These are phyloP conservation scores for Aspergillus proliferans DNA, from an alignment of 2,329 filamentous ascomycete species.

Conservation along the genomic window DNA sequence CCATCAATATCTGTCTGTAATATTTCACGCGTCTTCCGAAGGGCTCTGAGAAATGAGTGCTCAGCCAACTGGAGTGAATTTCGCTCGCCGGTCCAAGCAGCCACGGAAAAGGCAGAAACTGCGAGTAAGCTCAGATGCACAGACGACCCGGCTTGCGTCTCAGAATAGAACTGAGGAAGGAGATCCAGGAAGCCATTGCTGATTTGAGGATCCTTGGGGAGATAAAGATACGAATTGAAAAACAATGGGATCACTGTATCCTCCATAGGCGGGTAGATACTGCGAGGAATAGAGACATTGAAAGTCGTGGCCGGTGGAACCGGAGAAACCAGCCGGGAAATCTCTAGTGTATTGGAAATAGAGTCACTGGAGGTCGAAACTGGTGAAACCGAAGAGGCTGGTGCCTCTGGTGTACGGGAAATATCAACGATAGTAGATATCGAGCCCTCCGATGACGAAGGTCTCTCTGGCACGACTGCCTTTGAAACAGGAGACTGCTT, in stretches of 20 bases:
- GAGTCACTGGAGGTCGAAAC: neutral
- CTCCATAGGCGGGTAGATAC: constrained; percentile 18
- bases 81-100: constrained; percentile 23
- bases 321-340: neutral
- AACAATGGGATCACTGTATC: constrained; percentile 21
- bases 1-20: constrained; percentile 13
- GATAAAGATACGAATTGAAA: constrained; percentile 25
- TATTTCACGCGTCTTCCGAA: constrained; percentile 19
- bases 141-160: constrained; percentile 14
- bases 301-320: neutral
- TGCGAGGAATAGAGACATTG: constrained; percentile 5
- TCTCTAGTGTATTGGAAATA: neutral
- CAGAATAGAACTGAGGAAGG: constrained; percentile 17
- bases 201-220: constrained; percentile 19
- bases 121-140: constrained; percentile 19
- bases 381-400: neutral
- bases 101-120: constrained; percentile 23
- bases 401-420: neutral
- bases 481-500: neutral
- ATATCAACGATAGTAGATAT: neutral
- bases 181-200: constrained; percentile 23
- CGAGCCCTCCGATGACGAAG: neutral
- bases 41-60: constrained; percentile 17
- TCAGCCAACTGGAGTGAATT: constrained; percentile 16
- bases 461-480: neutral